Base-by-base conservation (phyloP, 495 filamentous ascomycete species). In the Podospora pseudoanserina region DNA sequence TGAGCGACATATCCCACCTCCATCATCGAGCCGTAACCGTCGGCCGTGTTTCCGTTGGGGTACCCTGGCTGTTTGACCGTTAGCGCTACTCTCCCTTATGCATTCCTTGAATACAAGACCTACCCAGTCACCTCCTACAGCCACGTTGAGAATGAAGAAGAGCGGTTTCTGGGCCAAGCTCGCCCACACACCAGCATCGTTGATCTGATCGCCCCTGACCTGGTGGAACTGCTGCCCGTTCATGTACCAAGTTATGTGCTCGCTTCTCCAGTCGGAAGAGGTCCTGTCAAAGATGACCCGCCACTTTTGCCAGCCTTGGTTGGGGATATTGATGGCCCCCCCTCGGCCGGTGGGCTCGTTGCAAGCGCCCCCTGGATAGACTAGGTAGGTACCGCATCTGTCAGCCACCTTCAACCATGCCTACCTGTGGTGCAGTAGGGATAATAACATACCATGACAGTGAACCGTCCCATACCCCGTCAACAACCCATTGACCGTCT, bases 141-240 rank as follows among this genome's bases (percentile, higher is more conserved):
- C 84, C 1, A 86, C 80, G 63, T 86, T 86, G 28, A 85, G 70
- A 59, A 82, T 81, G 49, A 85, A 77, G 67, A 75, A 85, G 65
- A 82, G 69, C 0, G 79, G 75, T 32, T 65, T 73, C 4, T 75
- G 70, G 0, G 78, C 75, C 32, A 86, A 65, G 49, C 71, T 72
- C 44, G 67, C 71, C 82, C 82, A 85, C 26, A 79, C 78, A 5
- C 19, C 58, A 65, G 72, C 57, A 69, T 80, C 72, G 30, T 65
- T 67, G 39, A 86, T 68, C 66, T 75, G 71, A 23, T 67, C 60
- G 5, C 82, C 84, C 5, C 73, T 66, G 53, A 85, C 58, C 65
- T 78, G 74, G 63, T 79, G 71, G 72, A 79, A 84, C 68, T 79
- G 73, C 6, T 59, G 49, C 49, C 80, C 82, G 68, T 86, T 81